Evolutionary conservation across 179 eudicot species (phyloP), one percentile per base, ranked within the genome.

Genomic region (Drosera spatulata): DNA sequence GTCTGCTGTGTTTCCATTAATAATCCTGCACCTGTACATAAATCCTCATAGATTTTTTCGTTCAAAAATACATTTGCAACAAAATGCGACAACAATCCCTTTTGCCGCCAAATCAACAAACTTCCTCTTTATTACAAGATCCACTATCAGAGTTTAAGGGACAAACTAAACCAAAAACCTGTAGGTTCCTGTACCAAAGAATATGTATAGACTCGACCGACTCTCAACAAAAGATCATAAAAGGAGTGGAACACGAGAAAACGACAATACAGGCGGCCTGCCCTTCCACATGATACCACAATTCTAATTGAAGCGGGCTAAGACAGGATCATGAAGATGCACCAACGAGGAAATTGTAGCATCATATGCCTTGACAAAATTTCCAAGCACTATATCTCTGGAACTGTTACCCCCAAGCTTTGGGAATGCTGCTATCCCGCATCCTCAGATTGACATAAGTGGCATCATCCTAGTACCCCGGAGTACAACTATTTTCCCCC

Each of bases 401-500:
- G 8, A 43, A 43, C 45, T 43, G 45, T 43, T 43, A 43, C 45
- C 45, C 45, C 45, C 45, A 43, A 43, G 45, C 45, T 43, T 3
- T n/a, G 54, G 2, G 4, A n/a, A n/a, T 53, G 37, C 14, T 33
- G 39, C 55, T 51, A 11, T 6, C 55, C 10, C 13, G 6, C n/a
- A 9, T 53, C 37, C 56, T 3, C 9, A 14, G 22, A 15, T 10
- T 9, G 14, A 33, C 10, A 33, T 13, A 15, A 6, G 39, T 53
- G 37, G 14, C 8, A 39, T 3, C 11, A 7, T 55, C 56, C 6
- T 4, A 51, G 6, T 51, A 7, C 8, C 3, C 39, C 37, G 6
- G 0, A 1, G 14, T 10, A 14, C 22, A 7, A 10, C 37, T 63
- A 75, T 53, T 75, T 68, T 54, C 67, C 75, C 53, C 79, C 79